phyloP scores from a whole-genome alignment of 2,329 filamentous ascomycete species.

The Hypomyces rosellus region DNA sequence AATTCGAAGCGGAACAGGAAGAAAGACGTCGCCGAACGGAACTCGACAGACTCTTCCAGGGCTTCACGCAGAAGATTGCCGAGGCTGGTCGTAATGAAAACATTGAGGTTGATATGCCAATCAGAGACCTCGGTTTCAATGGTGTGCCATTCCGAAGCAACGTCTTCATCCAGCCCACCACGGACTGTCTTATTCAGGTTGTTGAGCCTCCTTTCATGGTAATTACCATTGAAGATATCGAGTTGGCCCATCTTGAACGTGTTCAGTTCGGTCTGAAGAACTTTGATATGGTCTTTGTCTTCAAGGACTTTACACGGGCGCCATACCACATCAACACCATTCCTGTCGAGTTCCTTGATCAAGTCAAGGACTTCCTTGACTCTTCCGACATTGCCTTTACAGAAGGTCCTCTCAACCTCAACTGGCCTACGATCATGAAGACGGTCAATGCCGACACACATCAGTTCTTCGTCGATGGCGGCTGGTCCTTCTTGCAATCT shows the following conservation, averaged over 20 bases:
- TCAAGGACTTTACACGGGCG: slow-evolving; percentile 90
- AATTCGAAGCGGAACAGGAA: slow-evolving; percentile 97
- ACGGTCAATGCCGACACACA: slow-evolving; percentile 92
- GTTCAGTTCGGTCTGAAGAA: slow-evolving; percentile 97
- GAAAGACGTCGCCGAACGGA: slow-evolving; percentile 86
- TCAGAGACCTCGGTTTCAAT: slow-evolving; percentile 92
- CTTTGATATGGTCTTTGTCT: slow-evolving; percentile 96
- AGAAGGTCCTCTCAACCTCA: slow-evolving; percentile 93
- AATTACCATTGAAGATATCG: slow-evolving; percentile 89
- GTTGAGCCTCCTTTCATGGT: slow-evolving; percentile 97
- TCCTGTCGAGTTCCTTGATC: slow-evolving; percentile 87
- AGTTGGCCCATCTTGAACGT: slow-evolving; percentile 91
- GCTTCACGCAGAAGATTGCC: slow-evolving; percentile 94
- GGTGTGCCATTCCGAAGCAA: slow-evolving; percentile 95
- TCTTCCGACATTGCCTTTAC: slow-evolving; percentile 90
- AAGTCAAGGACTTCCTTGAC: slow-evolving; percentile 96
- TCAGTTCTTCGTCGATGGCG: slow-evolving; percentile 89
- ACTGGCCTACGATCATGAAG: slow-evolving; percentile 99
- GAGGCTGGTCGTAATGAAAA: slow-evolving; percentile 88
- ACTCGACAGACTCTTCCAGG: slow-evolving; percentile 91
- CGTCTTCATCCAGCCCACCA: slow-evolving; percentile 91
- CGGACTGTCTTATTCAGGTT: slow-evolving; percentile 92
- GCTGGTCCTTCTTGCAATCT: slow-evolving; percentile 85
- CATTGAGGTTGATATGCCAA: slow-evolving; percentile 91
- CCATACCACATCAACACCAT: slow-evolving; percentile 97